phyloP scores from a whole-genome alignment of 2,329 filamentous ascomycete genomes.

The Epichloe typhina region DNA sequence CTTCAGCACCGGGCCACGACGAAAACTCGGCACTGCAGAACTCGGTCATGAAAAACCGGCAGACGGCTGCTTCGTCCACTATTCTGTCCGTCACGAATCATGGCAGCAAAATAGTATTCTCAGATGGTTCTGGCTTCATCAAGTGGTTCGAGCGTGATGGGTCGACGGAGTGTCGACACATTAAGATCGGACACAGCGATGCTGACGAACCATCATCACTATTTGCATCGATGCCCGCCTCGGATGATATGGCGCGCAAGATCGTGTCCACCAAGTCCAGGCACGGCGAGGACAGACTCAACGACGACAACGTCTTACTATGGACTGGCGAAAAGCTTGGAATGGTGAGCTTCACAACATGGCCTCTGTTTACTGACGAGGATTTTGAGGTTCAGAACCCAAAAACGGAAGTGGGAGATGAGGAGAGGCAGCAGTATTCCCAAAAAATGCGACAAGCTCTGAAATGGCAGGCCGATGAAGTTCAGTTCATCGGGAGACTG shows the following conservation, averaged over 20 bases:
- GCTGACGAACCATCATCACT: constrained; percentile 31
- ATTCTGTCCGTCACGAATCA: constrained; percentile 71
- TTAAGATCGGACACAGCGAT: constrained; percentile 43
- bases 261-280: constrained; percentile 48
- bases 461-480: constrained; percentile 66
- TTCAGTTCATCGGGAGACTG: constrained; percentile 58
- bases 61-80: constrained; percentile 69
- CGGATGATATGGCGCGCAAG: constrained; percentile 68
- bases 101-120: constrained; percentile 68
- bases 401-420: constrained; percentile 32
- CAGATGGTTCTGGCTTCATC: constrained; percentile 70
- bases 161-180: constrained; percentile 41
- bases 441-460: constrained; percentile 62
- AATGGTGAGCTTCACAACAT: constrained; percentile 49
- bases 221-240: constrained; percentile 35
- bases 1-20: constrained; percentile 11
- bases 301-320: constrained; percentile 59
- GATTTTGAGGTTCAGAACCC: constrained; percentile 38
- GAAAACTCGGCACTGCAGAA: constrained; percentile 22
- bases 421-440: constrained; percentile 48
- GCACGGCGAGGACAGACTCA: constrained; percentile 20
- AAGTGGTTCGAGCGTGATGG: constrained; percentile 90
- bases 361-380: constrained; percentile 32
- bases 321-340: constrained; percentile 85
- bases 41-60: constrained; percentile 60